A percentile compares a stretch with the other conserved stretches of the same genome.
Evolutionary conservation across 2,329 filamentous ascomycete genomes (phyloP).

Genomic region (Byssoonygena ceratinophila): DNA sequence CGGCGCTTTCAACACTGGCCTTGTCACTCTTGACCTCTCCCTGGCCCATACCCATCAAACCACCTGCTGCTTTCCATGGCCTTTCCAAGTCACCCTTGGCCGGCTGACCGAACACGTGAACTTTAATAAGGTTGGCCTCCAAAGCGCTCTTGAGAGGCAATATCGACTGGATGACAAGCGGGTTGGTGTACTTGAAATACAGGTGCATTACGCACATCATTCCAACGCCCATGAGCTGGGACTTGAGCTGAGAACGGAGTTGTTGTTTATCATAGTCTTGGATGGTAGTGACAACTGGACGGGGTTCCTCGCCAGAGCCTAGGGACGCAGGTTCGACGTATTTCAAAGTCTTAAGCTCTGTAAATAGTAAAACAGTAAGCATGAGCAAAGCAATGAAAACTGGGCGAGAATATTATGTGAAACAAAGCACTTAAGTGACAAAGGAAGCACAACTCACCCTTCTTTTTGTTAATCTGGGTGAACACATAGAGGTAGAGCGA

Average conservation of each 20-base stretch:
- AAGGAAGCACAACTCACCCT: conserved; percentile 53
- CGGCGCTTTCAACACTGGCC: conserved; percentile 52
- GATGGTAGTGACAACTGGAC: conserved; percentile 91
- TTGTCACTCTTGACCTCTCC: conserved; percentile 78
- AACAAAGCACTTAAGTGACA: background rate
- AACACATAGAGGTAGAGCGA: conserved; percentile 78
- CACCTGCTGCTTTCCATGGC: conserved; percentile 79
- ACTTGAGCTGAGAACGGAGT: conserved; percentile 73
- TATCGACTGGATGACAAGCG: conserved; percentile 95
- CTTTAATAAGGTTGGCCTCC: conserved; percentile 93
- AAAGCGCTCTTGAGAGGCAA: conserved; percentile 93
- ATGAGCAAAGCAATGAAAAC: background rate
- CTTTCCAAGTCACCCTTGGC: conserved; percentile 85
- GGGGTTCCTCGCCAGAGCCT: conserved; percentile 87
- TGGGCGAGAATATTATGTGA: background rate
- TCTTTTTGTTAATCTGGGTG: conserved; percentile 84
- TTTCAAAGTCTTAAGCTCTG: conserved; percentile 94
- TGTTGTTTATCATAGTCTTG: conserved; percentile 88
- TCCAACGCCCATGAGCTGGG: conserved; percentile 86
- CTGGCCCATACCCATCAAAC: conserved; percentile 65
- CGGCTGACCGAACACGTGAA: conserved; percentile 78
- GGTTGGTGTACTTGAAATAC: conserved; percentile 99
- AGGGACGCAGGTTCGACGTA: conserved; percentile 94
- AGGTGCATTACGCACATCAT: conserved; percentile 99
- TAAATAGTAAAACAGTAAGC: background rate